These are phyloP conservation scores for Myxozyma geophila DNA, from an alignment of 805 yeast genomes.

Conservation along the genomic window DNA sequence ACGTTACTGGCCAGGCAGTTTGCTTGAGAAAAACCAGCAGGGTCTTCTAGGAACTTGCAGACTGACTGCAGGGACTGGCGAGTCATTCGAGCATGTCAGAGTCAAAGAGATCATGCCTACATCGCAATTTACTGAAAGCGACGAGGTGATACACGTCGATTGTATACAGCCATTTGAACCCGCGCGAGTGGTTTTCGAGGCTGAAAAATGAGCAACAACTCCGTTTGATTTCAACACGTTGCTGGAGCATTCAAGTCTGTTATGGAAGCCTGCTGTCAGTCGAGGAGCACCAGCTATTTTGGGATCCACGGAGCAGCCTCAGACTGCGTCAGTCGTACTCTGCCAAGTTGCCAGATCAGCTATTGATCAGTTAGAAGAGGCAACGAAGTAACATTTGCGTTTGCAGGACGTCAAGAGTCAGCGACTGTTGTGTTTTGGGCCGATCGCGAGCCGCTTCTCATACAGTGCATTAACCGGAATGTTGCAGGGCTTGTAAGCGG, in stretches of 20 bases:
- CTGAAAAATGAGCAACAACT: background rate
- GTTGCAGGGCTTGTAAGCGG: constrained; percentile 1
- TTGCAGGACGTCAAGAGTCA: background rate
- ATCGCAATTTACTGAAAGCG: background rate
- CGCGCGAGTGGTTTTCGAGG: background rate
- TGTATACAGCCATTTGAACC: background rate
- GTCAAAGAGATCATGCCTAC: constrained; percentile 2
- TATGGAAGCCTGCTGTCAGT: background rate
- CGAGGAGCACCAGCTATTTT: constrained; percentile 2
- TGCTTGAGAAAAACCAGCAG: background rate
- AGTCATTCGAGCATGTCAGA: background rate
- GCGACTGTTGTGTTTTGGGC: constrained; percentile 9
- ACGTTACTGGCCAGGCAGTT: constrained; percentile 6
- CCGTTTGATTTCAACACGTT: background rate
- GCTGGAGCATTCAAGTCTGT: background rate
- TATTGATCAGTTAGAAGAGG: constrained; percentile 1
- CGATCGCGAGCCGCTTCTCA: background rate
- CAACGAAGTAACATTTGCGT: background rate
- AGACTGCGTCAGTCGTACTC: background rate
- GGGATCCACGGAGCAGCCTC: background rate
- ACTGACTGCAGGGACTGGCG: background rate
- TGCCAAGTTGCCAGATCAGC: background rate
- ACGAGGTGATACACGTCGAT: background rate
- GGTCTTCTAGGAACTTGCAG: constrained; percentile 5
- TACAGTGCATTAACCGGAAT: background rate